Base-by-base conservation (phyloP, 169 alveolate species). In the Eimeria praecox region DNA sequence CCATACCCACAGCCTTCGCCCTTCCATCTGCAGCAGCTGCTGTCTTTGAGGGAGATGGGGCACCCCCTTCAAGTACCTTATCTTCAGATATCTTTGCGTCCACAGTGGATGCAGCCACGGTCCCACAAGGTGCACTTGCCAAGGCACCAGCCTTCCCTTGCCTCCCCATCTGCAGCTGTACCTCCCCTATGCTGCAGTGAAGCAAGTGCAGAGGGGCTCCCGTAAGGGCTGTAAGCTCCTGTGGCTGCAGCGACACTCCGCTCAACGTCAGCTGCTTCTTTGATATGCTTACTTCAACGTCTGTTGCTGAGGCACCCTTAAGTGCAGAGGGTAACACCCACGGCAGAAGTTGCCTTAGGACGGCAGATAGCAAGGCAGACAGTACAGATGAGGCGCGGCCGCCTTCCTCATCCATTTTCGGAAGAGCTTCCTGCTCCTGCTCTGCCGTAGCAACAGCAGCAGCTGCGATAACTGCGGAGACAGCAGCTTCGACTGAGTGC, bases 201-300 rank as follows among this genome's bases (percentile, higher is more conserved):
- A 87, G 93, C 64, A 87, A 22, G 40, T 87, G 82, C 82, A 87
- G 64, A n/a, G 93, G 93, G 71, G 82, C 93, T 62, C 93, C 93
- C 66, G 59, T 62, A 24, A 87, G 44, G 33, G 82, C 49, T 54
- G 93, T 59, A 35, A 87, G 93, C 30, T 87, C 93, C 83, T 87
- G 93, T 33, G 93, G 82, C 49, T 59, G 83, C 64, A 87, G 82
- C 33, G 82, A 87, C 59, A 87, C 83, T 0, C 93, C 93, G 49
- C 82, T 46, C 8, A 87, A 46, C 66, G 83, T 59, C 83, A 87
- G 66, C 64, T 62, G 93, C 49, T 87, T 87, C 38, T 59, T 87
- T 9, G 93, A 33, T 18, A 87, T 46, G 30, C 20, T 87, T 38
- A 87, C 83, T 87, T 62, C n/a, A 30, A 62, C 93, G 66, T 62